These are phyloP conservation scores for Syzygium syzygioides DNA, from an alignment of 441 rosid species.

Conservation along the genomic window DNA sequence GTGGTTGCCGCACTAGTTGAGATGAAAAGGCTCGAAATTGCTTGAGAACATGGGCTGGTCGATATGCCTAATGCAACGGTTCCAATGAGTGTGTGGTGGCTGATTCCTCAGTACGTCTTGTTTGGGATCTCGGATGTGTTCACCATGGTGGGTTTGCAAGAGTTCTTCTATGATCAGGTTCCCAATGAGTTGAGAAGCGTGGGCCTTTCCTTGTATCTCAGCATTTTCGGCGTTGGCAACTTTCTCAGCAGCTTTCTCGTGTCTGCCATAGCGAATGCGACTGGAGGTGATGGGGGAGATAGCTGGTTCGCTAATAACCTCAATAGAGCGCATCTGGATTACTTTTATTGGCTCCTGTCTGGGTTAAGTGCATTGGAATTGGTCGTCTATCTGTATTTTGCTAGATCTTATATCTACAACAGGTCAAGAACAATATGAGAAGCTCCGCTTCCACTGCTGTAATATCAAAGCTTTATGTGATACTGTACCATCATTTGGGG, in stretches of 20 bases:
- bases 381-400: constrained; percentile 2
- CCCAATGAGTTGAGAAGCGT: constrained; percentile 33
- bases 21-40: constrained; percentile 36
- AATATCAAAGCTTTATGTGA: neutral
- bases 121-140: constrained; percentile 30
- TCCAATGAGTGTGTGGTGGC: constrained; percentile 39
- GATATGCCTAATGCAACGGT: constrained; percentile 20
- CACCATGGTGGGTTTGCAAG: constrained; percentile 41
- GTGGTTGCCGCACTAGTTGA: constrained; percentile 35
- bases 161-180: constrained; percentile 41
- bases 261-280: constrained; percentile 20
- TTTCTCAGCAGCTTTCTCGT: constrained; percentile 33
- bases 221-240: constrained; percentile 32
- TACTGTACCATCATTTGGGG: neutral
- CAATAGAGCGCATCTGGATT: constrained; percentile 21
- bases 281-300: constrained; percentile 13
- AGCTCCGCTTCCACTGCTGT: neutral
- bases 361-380: constrained; percentile 4
- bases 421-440: neutral
- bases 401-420: constrained; percentile 11
- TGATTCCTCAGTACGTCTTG: constrained; percentile 37
- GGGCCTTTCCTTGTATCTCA: constrained; percentile 37
- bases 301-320: constrained; percentile 35
- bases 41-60: constrained; percentile 25
- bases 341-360: constrained; percentile 21